Evolutionary conservation across 495 filamentous ascomycete species (phyloP).

Genomic region (Penicillium psychrofluorescens): DNA sequence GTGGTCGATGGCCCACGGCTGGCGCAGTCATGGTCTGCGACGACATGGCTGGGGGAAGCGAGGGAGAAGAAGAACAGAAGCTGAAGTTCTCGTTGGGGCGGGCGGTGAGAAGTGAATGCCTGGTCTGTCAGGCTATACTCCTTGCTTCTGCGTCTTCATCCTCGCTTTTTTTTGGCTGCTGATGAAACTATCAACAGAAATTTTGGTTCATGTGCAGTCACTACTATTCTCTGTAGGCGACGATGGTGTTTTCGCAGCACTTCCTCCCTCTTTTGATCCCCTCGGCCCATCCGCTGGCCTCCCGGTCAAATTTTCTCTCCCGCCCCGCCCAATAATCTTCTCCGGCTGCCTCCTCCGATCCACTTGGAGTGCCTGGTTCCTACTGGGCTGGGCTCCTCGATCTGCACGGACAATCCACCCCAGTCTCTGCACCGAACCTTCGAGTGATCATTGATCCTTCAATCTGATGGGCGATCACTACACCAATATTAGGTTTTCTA

Average conservation of each 20-base stretch:
- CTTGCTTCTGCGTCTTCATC: not conserved
- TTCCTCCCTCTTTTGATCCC: not conserved
- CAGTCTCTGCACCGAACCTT: too few species aligned
- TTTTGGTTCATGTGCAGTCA: too few species aligned
- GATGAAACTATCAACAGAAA: not conserved
- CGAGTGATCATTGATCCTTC: too few species aligned
- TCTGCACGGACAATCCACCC: not conserved
- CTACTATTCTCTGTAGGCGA: too few species aligned
- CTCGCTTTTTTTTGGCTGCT: not conserved
- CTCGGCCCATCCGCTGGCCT: conserved; percentile 11
- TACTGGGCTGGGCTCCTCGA: conserved; percentile 12
- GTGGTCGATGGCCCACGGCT: conserved; percentile 45
- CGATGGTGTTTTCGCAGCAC: too few species aligned
- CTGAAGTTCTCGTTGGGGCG: conserved; percentile 23
- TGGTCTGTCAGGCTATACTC: too few species aligned
- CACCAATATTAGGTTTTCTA: too few species aligned
- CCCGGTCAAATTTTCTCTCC: conserved; percentile 24
- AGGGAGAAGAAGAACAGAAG: conserved; percentile 22
- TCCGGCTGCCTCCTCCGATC: conserved; percentile 20
- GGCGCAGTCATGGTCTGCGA: conserved; percentile 53
- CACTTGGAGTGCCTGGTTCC: conserved; percentile 17
- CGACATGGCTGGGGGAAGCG: conserved; percentile 34
- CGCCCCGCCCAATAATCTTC: conserved; percentile 16
- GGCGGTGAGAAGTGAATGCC: conserved; percentile 20
- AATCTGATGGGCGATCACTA: too few species aligned